phyloP scores from a whole-genome alignment of 2,329 filamentous ascomycete genomes.

The Epichloe coenophiala region DNA sequence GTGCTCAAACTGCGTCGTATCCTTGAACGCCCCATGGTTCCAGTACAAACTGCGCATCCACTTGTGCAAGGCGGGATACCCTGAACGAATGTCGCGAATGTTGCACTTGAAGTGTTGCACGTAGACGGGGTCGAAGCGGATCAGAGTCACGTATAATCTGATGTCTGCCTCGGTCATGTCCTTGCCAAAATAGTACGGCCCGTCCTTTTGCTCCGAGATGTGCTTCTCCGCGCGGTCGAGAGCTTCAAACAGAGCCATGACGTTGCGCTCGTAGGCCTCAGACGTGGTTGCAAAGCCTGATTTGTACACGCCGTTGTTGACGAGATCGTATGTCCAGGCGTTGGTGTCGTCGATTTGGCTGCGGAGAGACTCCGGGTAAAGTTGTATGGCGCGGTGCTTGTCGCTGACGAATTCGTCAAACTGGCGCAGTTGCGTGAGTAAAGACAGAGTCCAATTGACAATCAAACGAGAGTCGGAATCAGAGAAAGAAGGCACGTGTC shows the following conservation, averaged over 20 bases:
- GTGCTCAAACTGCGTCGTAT: conserved; percentile 85
- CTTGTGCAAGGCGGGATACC: conserved; percentile 66
- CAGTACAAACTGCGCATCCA: conserved; percentile 83
- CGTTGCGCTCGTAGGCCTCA: conserved; percentile 66
- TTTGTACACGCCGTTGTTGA: conserved; percentile 63
- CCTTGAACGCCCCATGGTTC: conserved; percentile 62
- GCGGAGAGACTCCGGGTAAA: conserved; percentile 54
- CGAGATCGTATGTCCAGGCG: conserved; percentile 63
- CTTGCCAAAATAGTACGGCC: conserved; percentile 64
- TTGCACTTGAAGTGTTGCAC: conserved; percentile 87
- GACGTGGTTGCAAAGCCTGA: conserved; percentile 77
- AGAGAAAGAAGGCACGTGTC: no score
- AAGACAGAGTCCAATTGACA: no score
- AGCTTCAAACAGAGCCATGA: conserved; percentile 56
- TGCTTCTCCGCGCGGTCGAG: conserved; percentile 67
- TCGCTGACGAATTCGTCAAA: conserved; percentile 61
- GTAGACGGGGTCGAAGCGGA: conserved; percentile 67
- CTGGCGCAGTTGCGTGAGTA: conserved; percentile 11
- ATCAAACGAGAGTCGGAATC: no score
- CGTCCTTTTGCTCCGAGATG: conserved; percentile 33
- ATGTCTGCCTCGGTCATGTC: conserved; percentile 72
- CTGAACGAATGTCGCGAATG: conserved; percentile 67
- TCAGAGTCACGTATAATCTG: conserved; percentile 55
- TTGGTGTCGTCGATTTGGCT: conserved; percentile 62
- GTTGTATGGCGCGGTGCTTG: conserved; percentile 44